Evolutionary conservation across 2,329 filamentous ascomycete genomes (phyloP).

Genomic region (Phaeosphaeriaceae sp.): DNA sequence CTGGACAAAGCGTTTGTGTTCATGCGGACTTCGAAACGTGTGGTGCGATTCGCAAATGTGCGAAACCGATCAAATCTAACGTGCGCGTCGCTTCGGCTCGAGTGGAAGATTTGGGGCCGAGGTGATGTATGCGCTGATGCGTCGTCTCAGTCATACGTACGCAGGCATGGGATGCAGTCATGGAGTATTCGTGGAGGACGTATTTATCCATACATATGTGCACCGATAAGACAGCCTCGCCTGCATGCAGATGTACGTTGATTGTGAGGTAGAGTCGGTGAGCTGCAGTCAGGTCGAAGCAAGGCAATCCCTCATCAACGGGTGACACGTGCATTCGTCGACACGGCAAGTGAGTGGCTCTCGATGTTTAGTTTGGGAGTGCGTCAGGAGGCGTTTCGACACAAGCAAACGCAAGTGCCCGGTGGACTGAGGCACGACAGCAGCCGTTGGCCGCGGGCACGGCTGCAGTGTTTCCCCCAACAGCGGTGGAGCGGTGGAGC

Average conservation of each 20-base stretch:
- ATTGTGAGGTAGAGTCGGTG: not conserved
- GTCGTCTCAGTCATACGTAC: not conserved
- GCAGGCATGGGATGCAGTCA: not conserved
- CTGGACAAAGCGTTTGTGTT: not conserved
- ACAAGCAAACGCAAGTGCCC: not conserved
- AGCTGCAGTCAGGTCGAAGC: conserved; percentile 1
- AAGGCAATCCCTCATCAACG: conserved; percentile 5
- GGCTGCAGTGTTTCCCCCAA: not conserved
- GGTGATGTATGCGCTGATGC: not conserved
- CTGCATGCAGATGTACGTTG: not conserved
- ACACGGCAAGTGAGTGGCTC: conserved; percentile 2
- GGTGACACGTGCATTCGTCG: conserved; percentile 10
- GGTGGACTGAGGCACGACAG: not conserved
- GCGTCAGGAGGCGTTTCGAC: not conserved
- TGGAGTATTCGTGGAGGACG: not conserved
- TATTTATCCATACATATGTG: not conserved
- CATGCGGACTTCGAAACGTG: conserved; percentile 5
- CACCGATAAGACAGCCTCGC: not conserved
- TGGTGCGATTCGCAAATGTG: conserved; percentile 6
- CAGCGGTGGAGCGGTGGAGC: not conserved
- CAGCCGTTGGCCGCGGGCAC: not conserved
- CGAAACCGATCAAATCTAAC: not conserved
- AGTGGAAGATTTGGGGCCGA: not conserved
- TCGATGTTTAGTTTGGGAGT: conserved; percentile 15
- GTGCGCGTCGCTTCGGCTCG: not conserved